Conservation (phyloP, 345 rosid genomes). For the Acer yangbiense region DNA sequence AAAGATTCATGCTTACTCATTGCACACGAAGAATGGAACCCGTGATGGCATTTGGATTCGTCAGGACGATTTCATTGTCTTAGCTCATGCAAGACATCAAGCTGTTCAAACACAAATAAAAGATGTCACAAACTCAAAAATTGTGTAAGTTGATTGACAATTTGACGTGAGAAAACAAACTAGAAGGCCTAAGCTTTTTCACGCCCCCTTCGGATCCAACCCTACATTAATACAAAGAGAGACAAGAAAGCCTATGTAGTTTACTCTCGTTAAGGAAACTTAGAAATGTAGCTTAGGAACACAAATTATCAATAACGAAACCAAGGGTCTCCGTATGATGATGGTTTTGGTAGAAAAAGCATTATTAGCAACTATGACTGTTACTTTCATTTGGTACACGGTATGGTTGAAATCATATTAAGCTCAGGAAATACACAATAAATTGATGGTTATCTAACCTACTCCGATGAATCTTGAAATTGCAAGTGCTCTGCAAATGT, state of each 20-base stretch:
- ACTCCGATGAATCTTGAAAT: background rate
- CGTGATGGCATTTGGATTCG: background rate
- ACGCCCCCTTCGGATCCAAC: background rate
- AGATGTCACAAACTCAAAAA: background rate
- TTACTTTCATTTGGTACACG: background rate
- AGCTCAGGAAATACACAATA: background rate
- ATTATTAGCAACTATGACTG: background rate
- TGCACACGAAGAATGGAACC: background rate
- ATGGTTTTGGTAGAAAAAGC: background rate
- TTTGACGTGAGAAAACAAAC: background rate
- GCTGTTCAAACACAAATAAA: conserved; percentile 19
- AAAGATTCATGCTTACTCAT: background rate
- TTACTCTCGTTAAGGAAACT: background rate
- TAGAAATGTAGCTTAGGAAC: background rate
- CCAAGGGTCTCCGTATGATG: background rate
- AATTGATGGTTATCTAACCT: conserved; percentile 4
- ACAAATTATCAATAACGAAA: background rate
- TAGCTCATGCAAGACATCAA: conserved; percentile 16
- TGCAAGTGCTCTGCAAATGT: background rate
- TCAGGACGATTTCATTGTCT: background rate
- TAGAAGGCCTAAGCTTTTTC: background rate
- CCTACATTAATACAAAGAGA: background rate
- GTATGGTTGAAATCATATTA: background rate
- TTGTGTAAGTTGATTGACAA: background rate
- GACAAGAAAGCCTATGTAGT: background rate